Base-by-base conservation (phyloP, 768 basidiomycete genomes). In the Kwoniella sp. region DNA sequence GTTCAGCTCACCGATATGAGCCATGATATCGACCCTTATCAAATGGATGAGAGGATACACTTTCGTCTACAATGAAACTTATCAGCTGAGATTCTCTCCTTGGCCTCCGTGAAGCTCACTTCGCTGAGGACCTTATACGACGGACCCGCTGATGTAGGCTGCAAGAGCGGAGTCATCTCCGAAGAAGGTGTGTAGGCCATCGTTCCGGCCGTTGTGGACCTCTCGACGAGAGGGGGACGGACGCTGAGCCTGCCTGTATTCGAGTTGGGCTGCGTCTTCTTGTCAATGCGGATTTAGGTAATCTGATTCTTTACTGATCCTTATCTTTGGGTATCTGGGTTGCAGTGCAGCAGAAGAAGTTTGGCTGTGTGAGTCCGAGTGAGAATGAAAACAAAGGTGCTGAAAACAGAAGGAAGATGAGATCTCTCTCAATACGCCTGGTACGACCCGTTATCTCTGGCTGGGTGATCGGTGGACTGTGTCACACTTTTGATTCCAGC, bases 41-140 rank as follows among this genome's bases (percentile, higher is more conserved):
- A 87, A 85, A 67, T 91, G 90, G 41, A 94, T 90, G 56, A 91
- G 82, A 5, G 92, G 91, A 77, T 90, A 93, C 0, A 92, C 90
- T 28, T 84, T 81, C 0, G 87, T 89, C 47, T 78, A 56, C n/a
- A 22, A 15, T n/a, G 22, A 38, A 17, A 8, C 23, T 28, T 4
- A 52, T 38, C 53, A 57, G 55, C 37, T 45, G 7, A 17, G 17
- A 55, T 50, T 13, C 26, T 11, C 45, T 12, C 56, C 45, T 15
- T 26, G 20, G 13, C 5, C 34, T 17, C n/a, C n/a, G 51, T 9
- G 9, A 15, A 45, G 25, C 75, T 48, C 58, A 76, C 75, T 65
- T 78, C 74, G 30, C 68, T 73, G 29, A 78, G 66, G 22, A 69
- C 56, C 57, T 69, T 72, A 1, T 70, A 72, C 22, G 72, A 69